These are phyloP conservation scores for Aspergillus sp. DNA, from an alignment of 2,329 filamentous ascomycete genomes.

Conservation along the genomic window DNA sequence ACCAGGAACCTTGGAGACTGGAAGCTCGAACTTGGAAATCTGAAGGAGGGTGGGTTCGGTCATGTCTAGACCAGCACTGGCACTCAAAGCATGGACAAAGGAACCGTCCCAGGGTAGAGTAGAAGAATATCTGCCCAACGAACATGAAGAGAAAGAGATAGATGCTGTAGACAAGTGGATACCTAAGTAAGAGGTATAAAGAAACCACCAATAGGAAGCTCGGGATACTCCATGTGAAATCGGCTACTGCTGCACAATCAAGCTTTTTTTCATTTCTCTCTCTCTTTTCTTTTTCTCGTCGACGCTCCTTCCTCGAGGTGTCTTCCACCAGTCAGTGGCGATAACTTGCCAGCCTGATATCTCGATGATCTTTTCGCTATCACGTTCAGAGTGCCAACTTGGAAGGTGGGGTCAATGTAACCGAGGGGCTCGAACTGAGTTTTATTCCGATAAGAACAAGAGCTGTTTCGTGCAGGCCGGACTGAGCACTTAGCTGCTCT, in stretches of 20 bases:
- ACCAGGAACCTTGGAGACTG: neutral
- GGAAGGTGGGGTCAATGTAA: neutral
- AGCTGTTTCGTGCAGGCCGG: too few species aligned
- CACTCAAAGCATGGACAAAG: neutral
- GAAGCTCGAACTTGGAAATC: neutral
- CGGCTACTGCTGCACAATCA: neutral
- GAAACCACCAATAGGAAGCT: neutral
- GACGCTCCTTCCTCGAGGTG: neutral
- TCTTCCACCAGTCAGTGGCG: neutral
- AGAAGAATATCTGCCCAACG: neutral
- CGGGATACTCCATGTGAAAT: neutral
- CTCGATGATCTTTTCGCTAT: neutral
- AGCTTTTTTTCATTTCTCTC: neutral
- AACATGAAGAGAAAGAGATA: neutral
- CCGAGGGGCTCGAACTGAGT: neutral
- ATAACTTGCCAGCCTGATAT: neutral
- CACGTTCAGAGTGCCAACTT: neutral
- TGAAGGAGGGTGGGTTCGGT: neutral
- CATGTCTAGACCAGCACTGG: neutral
- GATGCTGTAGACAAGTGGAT: too few species aligned
- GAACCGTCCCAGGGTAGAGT: neutral
- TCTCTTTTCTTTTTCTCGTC: neutral
- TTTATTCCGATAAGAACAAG: neutral
- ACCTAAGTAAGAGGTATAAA: neutral
- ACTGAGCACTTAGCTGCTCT: neutral